Conservation (phyloP, 2,329 filamentous ascomycete species). For the Phoma sp. region DNA sequence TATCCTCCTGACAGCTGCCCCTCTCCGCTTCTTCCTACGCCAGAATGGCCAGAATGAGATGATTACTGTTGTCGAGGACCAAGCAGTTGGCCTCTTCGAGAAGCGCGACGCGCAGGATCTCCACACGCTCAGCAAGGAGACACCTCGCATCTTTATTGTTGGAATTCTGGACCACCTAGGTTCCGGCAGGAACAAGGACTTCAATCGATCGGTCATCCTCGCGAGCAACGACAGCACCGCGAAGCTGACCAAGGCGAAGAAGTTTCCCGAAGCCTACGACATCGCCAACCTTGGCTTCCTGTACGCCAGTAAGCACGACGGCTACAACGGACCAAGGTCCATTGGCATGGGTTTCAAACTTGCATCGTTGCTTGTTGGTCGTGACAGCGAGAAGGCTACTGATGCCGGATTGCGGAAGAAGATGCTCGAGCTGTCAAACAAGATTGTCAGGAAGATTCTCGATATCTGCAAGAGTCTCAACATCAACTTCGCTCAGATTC, state of each 20-base stretch:
- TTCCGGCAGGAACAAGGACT: slow-evolving; percentile 38
- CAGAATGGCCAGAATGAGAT: slow-evolving; percentile 31
- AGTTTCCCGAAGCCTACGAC: slow-evolving; percentile 43
- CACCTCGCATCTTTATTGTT: slow-evolving; percentile 40
- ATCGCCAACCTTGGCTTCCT: slow-evolving; percentile 43
- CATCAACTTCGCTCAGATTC: slow-evolving; percentile 53
- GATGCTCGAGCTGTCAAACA: slow-evolving; percentile 49
- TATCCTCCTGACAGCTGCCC: slow-evolving; percentile 39
- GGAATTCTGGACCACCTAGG: slow-evolving; percentile 39
- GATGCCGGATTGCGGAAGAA: slow-evolving; percentile 48
- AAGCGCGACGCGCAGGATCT: slow-evolving; percentile 38
- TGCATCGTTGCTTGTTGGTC: slow-evolving; percentile 43
- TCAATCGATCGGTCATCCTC: slow-evolving; percentile 37
- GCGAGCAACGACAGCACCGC: slow-evolving; percentile 33
- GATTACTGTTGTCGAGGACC: slow-evolving; percentile 34
- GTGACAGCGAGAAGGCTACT: slow-evolving; percentile 32
- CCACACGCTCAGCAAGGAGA: slow-evolving; percentile 37
- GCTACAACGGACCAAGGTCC: slow-evolving; percentile 39
- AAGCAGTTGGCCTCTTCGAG: slow-evolving; percentile 36
- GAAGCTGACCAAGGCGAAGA: slow-evolving; percentile 37
- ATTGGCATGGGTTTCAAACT: slow-evolving; percentile 50
- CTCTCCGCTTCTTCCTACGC: slow-evolving; percentile 38
- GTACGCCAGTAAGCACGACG: slow-evolving; percentile 39
- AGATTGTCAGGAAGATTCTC: slow-evolving; percentile 52
- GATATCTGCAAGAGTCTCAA: slow-evolving; percentile 49